Evolutionary conservation across 805 yeast genomes (phyloP).

Genomic region (Nakazawaea pomicola): DNA sequence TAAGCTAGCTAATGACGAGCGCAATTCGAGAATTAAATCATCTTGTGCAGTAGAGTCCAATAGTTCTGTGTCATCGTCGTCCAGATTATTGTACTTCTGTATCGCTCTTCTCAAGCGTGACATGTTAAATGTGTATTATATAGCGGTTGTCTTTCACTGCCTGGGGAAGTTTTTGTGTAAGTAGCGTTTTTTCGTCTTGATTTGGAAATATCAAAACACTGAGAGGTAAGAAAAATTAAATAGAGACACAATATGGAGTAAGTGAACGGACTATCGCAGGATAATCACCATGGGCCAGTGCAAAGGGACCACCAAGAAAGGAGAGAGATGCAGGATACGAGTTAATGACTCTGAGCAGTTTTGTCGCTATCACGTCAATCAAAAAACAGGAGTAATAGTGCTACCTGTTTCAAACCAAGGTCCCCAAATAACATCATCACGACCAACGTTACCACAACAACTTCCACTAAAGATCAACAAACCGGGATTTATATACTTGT

Average conservation of each 20-base stretch:
- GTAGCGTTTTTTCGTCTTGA: neutral
- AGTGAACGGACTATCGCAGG: neutral
- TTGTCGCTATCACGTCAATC: slow-evolving; percentile 30
- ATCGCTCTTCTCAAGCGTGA: slow-evolving; percentile 10
- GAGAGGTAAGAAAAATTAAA: neutral
- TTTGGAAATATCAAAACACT: slow-evolving; percentile 7
- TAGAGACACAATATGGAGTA: neutral
- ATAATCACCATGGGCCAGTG: slow-evolving; percentile 25
- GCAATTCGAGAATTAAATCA: slow-evolving; percentile 10
- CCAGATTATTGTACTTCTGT: slow-evolving; percentile 3
- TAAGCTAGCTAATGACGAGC: neutral
- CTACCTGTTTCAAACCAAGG: neutral
- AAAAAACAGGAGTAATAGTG: slow-evolving; percentile 5
- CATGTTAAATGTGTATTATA: too few species aligned
- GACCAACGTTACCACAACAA: too few species aligned
- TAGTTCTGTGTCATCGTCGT: neutral
- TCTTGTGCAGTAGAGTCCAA: slow-evolving; percentile 8
- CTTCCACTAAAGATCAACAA: slow-evolving; percentile 2
- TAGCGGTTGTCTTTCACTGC: too few species aligned
- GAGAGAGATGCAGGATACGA: slow-evolving; percentile 32
- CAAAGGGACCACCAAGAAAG: slow-evolving; percentile 36
- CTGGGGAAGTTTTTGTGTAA: too few species aligned
- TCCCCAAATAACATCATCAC: too few species aligned
- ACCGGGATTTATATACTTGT: slow-evolving; percentile 46
- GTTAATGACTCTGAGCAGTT: slow-evolving; percentile 20